These are phyloP conservation scores for Lentinula raphanica DNA, from an alignment of 768 basidiomycete genomes.

Conservation along the genomic window DNA sequence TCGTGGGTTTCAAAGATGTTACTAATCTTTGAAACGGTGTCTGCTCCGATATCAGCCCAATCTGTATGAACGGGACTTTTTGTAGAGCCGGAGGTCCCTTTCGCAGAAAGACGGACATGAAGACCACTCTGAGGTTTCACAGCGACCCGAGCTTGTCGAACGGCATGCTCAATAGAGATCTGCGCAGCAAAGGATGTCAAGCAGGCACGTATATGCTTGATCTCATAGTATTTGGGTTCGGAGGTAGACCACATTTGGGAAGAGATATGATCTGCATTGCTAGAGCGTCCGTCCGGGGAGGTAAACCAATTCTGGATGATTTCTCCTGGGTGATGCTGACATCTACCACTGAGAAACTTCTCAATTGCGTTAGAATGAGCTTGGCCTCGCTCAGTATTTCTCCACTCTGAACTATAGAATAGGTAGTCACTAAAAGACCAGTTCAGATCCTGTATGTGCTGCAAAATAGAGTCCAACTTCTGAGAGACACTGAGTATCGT, in stretches of 20 bases:
- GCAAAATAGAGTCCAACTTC: no score
- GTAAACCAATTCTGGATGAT: conserved; percentile 12
- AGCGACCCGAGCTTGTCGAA: conserved; percentile 17
- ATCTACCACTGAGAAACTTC: conserved; percentile 4
- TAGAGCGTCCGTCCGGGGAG: conserved; percentile 1
- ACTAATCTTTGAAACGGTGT: neutral
- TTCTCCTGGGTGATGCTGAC: neutral
- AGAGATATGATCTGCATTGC: neutral
- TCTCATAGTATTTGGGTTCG: conserved; percentile 10
- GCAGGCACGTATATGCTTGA: conserved; percentile 19
- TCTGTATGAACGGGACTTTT: conserved; percentile 5
- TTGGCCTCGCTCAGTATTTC: neutral
- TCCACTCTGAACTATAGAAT: neutral
- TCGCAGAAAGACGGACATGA: conserved; percentile 10
- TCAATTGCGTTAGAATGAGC: neutral
- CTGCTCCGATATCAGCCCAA: conserved; percentile 3
- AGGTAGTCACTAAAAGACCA: neutral
- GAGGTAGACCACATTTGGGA: conserved; percentile 13
- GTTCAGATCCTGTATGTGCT: neutral
- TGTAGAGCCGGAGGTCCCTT: conserved; percentile 4
- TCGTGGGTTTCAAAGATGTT: neutral
- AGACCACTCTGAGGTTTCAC: conserved; percentile 17
- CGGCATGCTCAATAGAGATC: conserved; percentile 13
- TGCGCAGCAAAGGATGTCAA: conserved; percentile 25
- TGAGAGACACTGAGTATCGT: no score